These are phyloP conservation scores for Myriosclerotinia scirpicola DNA, from an alignment of 2,329 filamentous ascomycete species.

Conservation along the genomic window DNA sequence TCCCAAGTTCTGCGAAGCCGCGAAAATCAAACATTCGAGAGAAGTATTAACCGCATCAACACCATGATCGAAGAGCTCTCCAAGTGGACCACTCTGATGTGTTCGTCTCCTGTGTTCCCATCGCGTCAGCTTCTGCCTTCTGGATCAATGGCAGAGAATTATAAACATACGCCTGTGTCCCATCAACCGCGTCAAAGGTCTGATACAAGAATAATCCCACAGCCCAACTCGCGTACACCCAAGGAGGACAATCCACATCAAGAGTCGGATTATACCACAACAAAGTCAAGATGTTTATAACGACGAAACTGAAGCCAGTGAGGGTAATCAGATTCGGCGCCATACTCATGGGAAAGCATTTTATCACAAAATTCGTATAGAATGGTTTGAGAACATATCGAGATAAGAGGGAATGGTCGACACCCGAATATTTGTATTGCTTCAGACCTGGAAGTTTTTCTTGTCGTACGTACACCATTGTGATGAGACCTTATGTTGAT, in stretches of 20 bases:
- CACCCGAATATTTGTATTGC: slow-evolving; percentile 91
- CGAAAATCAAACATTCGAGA: slow-evolving; percentile 91
- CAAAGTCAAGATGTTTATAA: slow-evolving; percentile 85
- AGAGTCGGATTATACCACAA: slow-evolving; percentile 95
- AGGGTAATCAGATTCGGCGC: slow-evolving; percentile 86
- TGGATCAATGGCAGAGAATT: background rate
- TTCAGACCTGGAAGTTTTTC: slow-evolving; percentile 83
- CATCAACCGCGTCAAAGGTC: slow-evolving; percentile 97
- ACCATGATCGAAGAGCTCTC: slow-evolving; percentile 95
- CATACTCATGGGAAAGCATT: slow-evolving; percentile 94
- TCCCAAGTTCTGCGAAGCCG: slow-evolving; percentile 87
- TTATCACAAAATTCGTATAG: slow-evolving; percentile 92
- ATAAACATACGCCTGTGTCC: slow-evolving; percentile 76
- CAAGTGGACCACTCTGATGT: slow-evolving; percentile 85
- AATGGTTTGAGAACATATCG: slow-evolving; percentile 97
- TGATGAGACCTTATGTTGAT: slow-evolving; percentile 32
- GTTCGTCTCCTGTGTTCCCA: slow-evolving; percentile 64
- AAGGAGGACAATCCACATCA: slow-evolving; percentile 87
- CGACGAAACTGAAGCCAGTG: slow-evolving; percentile 84
- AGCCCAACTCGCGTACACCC: slow-evolving; percentile 95
- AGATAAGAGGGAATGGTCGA: slow-evolving; percentile 87
- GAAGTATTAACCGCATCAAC: slow-evolving; percentile 96
- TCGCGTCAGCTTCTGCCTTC: background rate
- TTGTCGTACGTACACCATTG: slow-evolving; percentile 94
- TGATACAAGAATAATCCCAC: slow-evolving; percentile 92